These are phyloP conservation scores for Prillingera fragicola DNA, from an alignment of 1,284 basidiomycete genomes.

Conservation along the genomic window DNA sequence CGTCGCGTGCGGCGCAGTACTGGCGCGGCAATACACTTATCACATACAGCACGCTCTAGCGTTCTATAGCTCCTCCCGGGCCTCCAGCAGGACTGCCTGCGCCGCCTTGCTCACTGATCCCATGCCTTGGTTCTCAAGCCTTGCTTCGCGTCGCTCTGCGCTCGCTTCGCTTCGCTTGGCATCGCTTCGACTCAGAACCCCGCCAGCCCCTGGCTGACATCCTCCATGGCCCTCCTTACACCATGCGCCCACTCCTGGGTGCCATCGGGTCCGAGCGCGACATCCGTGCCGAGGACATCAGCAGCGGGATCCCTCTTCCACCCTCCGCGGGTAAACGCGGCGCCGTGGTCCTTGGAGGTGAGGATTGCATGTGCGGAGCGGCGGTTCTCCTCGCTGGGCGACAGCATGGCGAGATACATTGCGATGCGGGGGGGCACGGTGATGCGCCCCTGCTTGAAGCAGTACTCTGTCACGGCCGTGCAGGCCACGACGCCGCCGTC, in stretches of 20 bases:
- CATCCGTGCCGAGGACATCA: slow-evolving; percentile 26
- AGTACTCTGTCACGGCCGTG: slow-evolving; percentile 61
- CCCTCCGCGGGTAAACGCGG: slow-evolving; percentile 33
- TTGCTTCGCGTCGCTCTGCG: neutral
- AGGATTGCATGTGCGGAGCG: slow-evolving; percentile 25
- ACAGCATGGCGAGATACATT: slow-evolving; percentile 25
- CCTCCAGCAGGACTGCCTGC: no score
- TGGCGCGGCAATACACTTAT: no score
- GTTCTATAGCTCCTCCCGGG: no score
- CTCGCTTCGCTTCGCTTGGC: neutral
- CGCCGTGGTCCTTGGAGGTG: slow-evolving; percentile 33
- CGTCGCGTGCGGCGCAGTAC: no score
- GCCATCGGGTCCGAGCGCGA: slow-evolving; percentile 21
- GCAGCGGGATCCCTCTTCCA: slow-evolving; percentile 42
- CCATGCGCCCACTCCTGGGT: slow-evolving; percentile 29
- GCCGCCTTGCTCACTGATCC: no score
- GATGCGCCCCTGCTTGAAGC: slow-evolving; percentile 69
- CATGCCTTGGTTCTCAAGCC: neutral
- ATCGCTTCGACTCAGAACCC: neutral
- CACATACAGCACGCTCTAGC: no score
- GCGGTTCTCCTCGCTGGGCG: slow-evolving; percentile 17
- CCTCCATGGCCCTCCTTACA: slow-evolving; percentile 28
- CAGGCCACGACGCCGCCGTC: slow-evolving; percentile 59
- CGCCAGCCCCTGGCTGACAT: slow-evolving; percentile 25
- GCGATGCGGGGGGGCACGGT: slow-evolving; percentile 61